Base-by-base conservation (phyloP, 2,329 filamentous ascomycete species). In the Monosporascus sp. region DNA sequence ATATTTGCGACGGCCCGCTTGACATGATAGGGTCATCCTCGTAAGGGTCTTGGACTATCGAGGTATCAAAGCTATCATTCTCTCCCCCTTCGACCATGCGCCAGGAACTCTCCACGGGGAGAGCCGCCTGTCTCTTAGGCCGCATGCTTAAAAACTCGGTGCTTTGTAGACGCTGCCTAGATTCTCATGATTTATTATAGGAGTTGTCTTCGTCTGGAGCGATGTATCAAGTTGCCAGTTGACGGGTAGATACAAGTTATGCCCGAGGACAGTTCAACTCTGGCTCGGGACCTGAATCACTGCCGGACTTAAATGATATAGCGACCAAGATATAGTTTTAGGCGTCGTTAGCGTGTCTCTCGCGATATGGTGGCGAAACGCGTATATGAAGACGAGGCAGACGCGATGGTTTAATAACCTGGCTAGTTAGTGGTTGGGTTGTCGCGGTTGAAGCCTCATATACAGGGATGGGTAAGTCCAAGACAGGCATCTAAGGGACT, bases 61-160 rank as follows among this genome's bases (percentile, higher is more conserved):
- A 76, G 6, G 79, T 81, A 59, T 82, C 80, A 63, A 84, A 84
- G 62, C 79, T 82, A 62, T 84, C 80, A 64, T 83, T 77, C 52
- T 83, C 80, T 62, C 75, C 70, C 51, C 78, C 79, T 54, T 84
- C 81, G 14, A 84, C 79, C 69, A 84, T 74, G 60, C 81, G 80
- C 81, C 81, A 84, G 20, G 80, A 84, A 58, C 77, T 75, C 57
- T 80, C 78, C 43, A 81, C 72, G 37, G 74, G 74, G 17, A 75
- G 63, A 17, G 58, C 51, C 18, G 56, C 55, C 51, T 56, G 54
- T 47, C 58, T 60, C 3, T 59, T 59, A 53, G 58, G 55, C 45
- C 56, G 58, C 64, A 66, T 65, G 37, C 37, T 54, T 54, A n/a
- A 28, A 26, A 45, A 20, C 4, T 14, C 28, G 28, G 51, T 22